Evolutionary conservation across 2,329 filamentous ascomycete genomes (phyloP), one percentile per base, ranked within the genome.

Genomic region (Alternaria ventricosa): DNA sequence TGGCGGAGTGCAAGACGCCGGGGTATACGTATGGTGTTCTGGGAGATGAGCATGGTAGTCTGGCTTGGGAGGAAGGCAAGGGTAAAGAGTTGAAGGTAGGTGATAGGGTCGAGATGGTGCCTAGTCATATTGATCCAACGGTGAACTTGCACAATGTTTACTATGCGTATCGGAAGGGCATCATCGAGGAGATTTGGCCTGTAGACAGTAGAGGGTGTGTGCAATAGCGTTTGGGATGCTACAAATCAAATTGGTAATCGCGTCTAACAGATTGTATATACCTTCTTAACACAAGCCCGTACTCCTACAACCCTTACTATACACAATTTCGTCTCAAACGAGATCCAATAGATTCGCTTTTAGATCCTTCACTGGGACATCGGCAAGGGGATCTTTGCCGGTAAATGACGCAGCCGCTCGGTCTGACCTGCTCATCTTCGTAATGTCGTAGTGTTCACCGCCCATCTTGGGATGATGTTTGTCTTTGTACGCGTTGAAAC

Each of bases 91-190:
- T 86, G 47, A 68, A 72, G 3, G 75, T 86, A 27, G 84, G 84
- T 0, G 84, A 85, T 70, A 73, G 82, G 5, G 79, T 86, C 11
- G 83, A 85, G 73, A 85, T 87, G 84, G 74, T 87, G 12, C 85
- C 84, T 0, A 86, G 84, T 67, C 85, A 87, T 70, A 87, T 87
- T 59, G 85, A 87, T 68, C 84, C 85, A 0, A 87, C 85, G 1
- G 81, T 87, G 57, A 87, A 87, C 62, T 69, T 87, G 59, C 83
- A 85, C 65, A 84, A 86, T 51, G 75, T 82, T 30, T 87, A 86
- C 68, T 86, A 84, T 68, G 84, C 83, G 3, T 73, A 86, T 70
- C 78, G 84, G 5, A 78, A 81, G 0, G 84, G 84, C 0, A 66
- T 85, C 1, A 80, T 86, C 63, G 80, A 85, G 66, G 84, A 86